Evolutionary conservation across 1,284 basidiomycete genomes (phyloP).

Genomic region (Ceratobasidium sp.): DNA sequence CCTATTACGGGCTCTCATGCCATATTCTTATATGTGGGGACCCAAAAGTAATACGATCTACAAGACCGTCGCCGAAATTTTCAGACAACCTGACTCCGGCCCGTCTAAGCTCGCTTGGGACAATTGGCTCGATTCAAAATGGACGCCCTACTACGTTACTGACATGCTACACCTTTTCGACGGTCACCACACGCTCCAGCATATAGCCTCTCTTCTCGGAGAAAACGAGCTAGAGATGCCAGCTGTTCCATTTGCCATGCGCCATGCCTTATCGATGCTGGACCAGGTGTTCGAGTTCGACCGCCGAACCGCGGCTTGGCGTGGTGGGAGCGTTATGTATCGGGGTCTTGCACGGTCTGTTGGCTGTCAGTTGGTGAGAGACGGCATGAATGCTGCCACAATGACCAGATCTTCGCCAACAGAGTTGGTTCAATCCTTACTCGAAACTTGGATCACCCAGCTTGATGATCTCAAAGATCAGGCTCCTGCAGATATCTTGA

Average conservation of each 20-base stretch:
- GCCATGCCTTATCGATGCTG: not conserved
- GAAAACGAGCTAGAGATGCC: conserved; percentile 9
- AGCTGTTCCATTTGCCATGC: conserved; percentile 27
- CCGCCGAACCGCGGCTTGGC: not conserved
- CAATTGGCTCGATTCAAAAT: conserved; percentile 4
- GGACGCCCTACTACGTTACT: conserved; percentile 30
- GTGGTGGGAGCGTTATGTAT: not conserved
- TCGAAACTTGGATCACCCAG: conserved; percentile 24
- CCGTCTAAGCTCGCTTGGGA: conserved; percentile 4
- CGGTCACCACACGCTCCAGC: conserved; percentile 10
- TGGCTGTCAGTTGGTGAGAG: not conserved
- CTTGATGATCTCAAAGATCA: conserved; percentile 6
- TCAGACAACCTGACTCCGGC: conserved; percentile 1
- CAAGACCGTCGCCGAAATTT: conserved; percentile 7
- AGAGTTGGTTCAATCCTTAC: not conserved
- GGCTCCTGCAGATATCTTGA: conserved; percentile 21
- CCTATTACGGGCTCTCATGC: conserved; percentile 20
- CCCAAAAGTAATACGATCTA: conserved; percentile 12
- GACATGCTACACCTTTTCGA: conserved; percentile 25
- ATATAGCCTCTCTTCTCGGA: conserved; percentile 3
- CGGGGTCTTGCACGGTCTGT: not conserved
- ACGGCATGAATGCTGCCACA: not conserved
- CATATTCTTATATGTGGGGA: conserved; percentile 39
- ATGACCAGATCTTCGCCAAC: not conserved
- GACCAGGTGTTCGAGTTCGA: conserved; percentile 23